phyloP scores from a whole-genome alignment of 352 stramenopile species.

The Paralagenidium karlingii region DNA sequence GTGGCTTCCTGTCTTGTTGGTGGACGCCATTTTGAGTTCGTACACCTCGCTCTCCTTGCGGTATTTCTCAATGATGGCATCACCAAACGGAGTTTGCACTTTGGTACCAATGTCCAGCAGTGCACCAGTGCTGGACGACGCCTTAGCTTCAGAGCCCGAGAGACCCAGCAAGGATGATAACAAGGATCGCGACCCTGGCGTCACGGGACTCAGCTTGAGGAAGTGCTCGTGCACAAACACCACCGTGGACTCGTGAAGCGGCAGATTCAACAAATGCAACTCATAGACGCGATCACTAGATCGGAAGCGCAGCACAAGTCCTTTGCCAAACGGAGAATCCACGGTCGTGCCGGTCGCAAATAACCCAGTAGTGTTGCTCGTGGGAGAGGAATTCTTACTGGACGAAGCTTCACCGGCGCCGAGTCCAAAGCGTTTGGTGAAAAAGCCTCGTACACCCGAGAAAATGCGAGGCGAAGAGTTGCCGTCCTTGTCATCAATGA shows the following conservation, averaged over 20 bases:
- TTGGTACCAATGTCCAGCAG: constrained; percentile 5
- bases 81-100: constrained; percentile 34
- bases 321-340: constrained; percentile 64
- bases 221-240: constrained; percentile 46
- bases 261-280: constrained; percentile 31
- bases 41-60: constrained; percentile 28
- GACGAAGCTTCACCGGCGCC: constrained; percentile 4
- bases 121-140: constrained; percentile 1
- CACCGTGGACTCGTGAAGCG: neutral
- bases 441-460: constrained; percentile 57
- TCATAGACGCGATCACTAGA: constrained; percentile 51
- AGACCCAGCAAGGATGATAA: constrained; percentile 47
- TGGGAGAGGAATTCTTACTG: too few relatives aligned
- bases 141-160: constrained; percentile 6
- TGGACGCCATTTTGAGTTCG: constrained; percentile 39
- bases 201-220: constrained; percentile 31
- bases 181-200: constrained; percentile 40
- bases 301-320: constrained; percentile 53
- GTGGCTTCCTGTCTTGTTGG: too few relatives aligned
- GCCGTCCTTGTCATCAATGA: constrained; percentile 17
- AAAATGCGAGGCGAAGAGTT: constrained; percentile 55
- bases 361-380: constrained; percentile 11
- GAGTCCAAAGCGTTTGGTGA: constrained; percentile 70
- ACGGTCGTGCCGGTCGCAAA: constrained; percentile 41
- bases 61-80: constrained; percentile 34